Conservation (phyloP, 257 asterid species). For the Ligustrum vulgare region DNA sequence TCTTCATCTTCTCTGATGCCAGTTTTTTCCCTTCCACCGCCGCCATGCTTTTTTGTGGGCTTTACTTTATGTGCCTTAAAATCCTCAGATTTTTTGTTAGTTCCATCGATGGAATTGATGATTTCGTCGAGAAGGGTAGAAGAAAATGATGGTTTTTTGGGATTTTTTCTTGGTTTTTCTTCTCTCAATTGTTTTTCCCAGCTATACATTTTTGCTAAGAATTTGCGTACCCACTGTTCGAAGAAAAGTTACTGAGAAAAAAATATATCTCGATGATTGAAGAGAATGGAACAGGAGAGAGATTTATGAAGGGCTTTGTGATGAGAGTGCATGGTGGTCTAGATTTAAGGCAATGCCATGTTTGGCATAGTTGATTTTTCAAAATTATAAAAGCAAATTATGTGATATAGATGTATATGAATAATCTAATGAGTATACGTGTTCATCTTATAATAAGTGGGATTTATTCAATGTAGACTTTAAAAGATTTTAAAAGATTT, state of each 20-base stretch:
- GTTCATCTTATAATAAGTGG: no score
- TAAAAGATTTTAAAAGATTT: no score
- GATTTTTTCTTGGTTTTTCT: conserved; percentile 26
- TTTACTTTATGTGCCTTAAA: background rate
- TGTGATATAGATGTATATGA: no score
- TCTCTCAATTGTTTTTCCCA: conserved; percentile 29
- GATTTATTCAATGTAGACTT: no score
- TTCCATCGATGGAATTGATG: conserved; percentile 60
- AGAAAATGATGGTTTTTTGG: conserved; percentile 59
- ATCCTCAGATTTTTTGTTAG: conserved; percentile 18
- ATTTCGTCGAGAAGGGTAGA: conserved; percentile 73
- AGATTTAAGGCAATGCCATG: no score
- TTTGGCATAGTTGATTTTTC: no score
- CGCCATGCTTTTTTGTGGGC: conserved; percentile 14
- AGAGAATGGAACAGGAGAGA: no score
- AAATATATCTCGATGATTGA: background rate
- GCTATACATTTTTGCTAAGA: conserved; percentile 33
- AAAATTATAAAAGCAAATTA: no score
- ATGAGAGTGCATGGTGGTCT: no score
- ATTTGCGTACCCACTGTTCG: background rate
- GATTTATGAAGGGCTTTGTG: no score
- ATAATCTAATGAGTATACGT: no score
- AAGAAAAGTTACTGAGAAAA: background rate
- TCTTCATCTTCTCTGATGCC: conserved; percentile 27
- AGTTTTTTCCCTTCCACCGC: conserved; percentile 14